phyloP scores from a whole-genome alignment of 106 monocot genomes.

The Acorus gramineus region DNA sequence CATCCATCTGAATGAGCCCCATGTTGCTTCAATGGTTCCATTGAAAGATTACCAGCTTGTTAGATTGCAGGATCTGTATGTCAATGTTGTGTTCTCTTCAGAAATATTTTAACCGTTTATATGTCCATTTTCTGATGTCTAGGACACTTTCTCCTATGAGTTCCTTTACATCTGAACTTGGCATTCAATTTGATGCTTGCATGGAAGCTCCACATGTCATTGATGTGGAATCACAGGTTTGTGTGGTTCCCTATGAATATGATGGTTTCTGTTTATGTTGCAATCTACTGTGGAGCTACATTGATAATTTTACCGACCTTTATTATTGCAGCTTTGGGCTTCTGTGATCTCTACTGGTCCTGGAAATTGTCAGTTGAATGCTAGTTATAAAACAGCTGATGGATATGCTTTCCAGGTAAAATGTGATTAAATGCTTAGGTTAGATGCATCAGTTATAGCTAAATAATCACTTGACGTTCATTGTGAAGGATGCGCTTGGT shows the following conservation, averaged over 20 bases:
- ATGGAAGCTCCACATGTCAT: constrained; percentile 99
- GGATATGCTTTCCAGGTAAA: constrained; percentile 79
- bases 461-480: not conserved
- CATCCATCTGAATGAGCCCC: no score
- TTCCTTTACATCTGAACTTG: constrained; percentile 97
- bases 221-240: constrained; percentile 82
- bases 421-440: not conserved
- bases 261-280: no score
- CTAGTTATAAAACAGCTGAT: constrained; percentile 90
- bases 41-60: no score
- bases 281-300: no score
- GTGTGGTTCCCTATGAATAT: no score
- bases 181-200: constrained; percentile 81
- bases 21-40: not conserved
- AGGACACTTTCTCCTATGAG: constrained; percentile 94
- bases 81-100: no score
- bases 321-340: constrained; percentile 69
- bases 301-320: not conserved
- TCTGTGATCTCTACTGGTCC: constrained; percentile 67
- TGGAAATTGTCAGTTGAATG: constrained; percentile 71
- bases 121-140: constrained; percentile 1
- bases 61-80: no score
- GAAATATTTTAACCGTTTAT: no score
- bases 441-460: not conserved
- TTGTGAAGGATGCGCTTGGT: constrained; percentile 83